phyloP scores from a whole-genome alignment of 495 filamentous ascomycete genomes.

The Aspergillus bridgeri region DNA sequence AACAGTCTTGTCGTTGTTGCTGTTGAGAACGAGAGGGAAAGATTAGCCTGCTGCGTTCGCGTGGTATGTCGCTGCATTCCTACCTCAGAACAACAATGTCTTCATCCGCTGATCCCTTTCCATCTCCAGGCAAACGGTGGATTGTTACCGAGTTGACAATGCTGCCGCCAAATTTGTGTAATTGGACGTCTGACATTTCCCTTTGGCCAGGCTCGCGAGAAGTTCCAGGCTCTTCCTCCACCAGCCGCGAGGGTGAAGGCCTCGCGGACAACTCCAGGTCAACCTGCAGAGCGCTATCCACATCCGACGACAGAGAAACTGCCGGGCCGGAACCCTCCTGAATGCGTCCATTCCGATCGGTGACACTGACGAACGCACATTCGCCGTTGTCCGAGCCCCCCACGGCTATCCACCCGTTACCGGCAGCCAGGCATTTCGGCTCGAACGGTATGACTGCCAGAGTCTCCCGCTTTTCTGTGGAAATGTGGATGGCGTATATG shows the following conservation, averaged over 20 bases:
- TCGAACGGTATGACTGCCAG: constrained; percentile 77
- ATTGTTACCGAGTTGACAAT: constrained; percentile 74
- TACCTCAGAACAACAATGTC: constrained; percentile 65
- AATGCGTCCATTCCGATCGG: constrained; percentile 30
- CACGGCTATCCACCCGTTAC: constrained; percentile 82
- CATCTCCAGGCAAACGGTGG: constrained; percentile 52
- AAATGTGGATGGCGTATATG: constrained; percentile 69
- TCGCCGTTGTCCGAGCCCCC: constrained; percentile 79
- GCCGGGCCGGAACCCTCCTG: constrained; percentile 27
- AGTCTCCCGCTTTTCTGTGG: constrained; percentile 66
- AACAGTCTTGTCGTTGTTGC: constrained; percentile 88
- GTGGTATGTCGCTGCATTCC: constrained; percentile 1
- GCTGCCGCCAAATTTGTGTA: constrained; percentile 51
- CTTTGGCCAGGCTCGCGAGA: constrained; percentile 29
- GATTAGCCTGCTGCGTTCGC: constrained; percentile 8
- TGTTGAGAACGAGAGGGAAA: constrained; percentile 17
- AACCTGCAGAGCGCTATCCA: constrained; percentile 59
- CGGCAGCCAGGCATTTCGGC: constrained; percentile 79
- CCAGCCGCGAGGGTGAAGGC: constrained; percentile 23
- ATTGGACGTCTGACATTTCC: constrained; percentile 44
- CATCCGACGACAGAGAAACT: constrained; percentile 43
- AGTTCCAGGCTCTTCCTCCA: constrained; percentile 26
- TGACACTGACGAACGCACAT: constrained; percentile 72
- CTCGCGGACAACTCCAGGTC: constrained; percentile 45
- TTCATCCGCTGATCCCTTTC: constrained; percentile 49